Evolutionary conservation across 2,329 filamentous ascomycete genomes (phyloP), one percentile per base, ranked within the genome.

Genomic region (Hypoxylon sp.): DNA sequence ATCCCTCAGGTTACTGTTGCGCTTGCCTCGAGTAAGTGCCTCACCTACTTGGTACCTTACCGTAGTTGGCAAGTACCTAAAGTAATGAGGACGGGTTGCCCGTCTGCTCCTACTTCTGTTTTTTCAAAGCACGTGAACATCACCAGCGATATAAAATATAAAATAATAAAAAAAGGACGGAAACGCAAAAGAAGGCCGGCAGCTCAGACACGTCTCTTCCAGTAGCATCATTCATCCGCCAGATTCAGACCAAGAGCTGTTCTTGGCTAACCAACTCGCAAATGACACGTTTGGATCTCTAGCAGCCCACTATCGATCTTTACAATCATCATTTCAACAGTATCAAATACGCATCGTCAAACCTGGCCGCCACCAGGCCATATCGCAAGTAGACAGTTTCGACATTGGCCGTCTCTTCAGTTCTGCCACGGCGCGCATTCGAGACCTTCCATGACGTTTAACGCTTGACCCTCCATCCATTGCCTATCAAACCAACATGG

Each of bases 401-500:
- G n/a, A 38, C 43, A n/a, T 20, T 15, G n/a, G 10, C 24, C 46
- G 9, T n/a, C 41, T 35, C 8, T 20, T 27, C 24, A 35, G 17
- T 15, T 35, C 13, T 31, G 4, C n/a, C n/a, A 7, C n/a, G 17
- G n/a, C 31, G n/a, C n/a, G 8, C 42, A 51, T 18, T 23, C 40
- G 23, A 26, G 17, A 58, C 52, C 21, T 7, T 38, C 50, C 38
- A 21, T 37, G 10, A n/a, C n/a, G n/a, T n/a, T n/a, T 27, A 26
- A 17, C 40, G 55, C 35, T 60, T 45, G 38, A n/a, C 26, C 27
- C 55, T 49, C 35, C 55, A 58, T 38, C 48, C 3, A 15, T 17
- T 8, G n/a, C 27, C 13, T 20, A 35, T 40, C 48, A 61, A 40
- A 31, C 33, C 40, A 62, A 17, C 5, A 35, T 57, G 57, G 51